Evolutionary conservation across 768 basidiomycete genomes (phyloP).

Genomic region (Phlebiopsis flavidoalba): DNA sequence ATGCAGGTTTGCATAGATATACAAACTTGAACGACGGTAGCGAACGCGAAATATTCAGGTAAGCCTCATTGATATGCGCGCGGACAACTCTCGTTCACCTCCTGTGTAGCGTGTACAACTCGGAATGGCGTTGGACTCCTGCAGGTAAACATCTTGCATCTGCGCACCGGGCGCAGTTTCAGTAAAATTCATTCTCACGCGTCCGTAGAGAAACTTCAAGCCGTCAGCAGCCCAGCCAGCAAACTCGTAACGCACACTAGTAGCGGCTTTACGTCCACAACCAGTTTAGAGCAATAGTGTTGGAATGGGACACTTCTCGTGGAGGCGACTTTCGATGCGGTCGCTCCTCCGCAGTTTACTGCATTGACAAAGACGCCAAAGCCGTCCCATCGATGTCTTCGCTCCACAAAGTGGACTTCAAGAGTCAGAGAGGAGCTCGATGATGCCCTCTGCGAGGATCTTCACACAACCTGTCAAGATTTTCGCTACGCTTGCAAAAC

Average conservation of each 20-base stretch:
- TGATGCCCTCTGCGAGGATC: constrained; percentile 24
- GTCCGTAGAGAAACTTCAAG: constrained; percentile 59
- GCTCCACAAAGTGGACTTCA: constrained; percentile 23
- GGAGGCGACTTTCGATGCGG: constrained; percentile 32
- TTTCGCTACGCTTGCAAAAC: constrained; percentile 40
- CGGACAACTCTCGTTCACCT: not conserved
- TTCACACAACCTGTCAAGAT: constrained; percentile 41
- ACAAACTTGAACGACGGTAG: constrained; percentile 40
- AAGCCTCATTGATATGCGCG: constrained; percentile 6
- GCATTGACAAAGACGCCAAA: constrained; percentile 23
- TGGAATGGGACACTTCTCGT: constrained; percentile 33
- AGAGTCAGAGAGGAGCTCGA: constrained; percentile 22
- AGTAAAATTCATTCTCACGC: not conserved
- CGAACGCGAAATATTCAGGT: constrained; percentile 76
- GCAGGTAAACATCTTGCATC: constrained; percentile 37
- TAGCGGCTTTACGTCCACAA: constrained; percentile 39
- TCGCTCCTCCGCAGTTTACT: constrained; percentile 27
- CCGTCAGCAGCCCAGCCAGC: constrained; percentile 52
- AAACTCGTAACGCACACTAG: constrained; percentile 54
- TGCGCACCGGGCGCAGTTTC: not conserved
- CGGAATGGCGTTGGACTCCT: constrained; percentile 71
- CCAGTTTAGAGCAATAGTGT: constrained; percentile 25
- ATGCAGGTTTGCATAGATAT: constrained; percentile 69
- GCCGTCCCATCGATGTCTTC: constrained; percentile 11
- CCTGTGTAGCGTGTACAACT: constrained; percentile 63